These are phyloP conservation scores for Selenicereus undatus DNA, from an alignment of 148 eudicot species.

Conservation along the genomic window DNA sequence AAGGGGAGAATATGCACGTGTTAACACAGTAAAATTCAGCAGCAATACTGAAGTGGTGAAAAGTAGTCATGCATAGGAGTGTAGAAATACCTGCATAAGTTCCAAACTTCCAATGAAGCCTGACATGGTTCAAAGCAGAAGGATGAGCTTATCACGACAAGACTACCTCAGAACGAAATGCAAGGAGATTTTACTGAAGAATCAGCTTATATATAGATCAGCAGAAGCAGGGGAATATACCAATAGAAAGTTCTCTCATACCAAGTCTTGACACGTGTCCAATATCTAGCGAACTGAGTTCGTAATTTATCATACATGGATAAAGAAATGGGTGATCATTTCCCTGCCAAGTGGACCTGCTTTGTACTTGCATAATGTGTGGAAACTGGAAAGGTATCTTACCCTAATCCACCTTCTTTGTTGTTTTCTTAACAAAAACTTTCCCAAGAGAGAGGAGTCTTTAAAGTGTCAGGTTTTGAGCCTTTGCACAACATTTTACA, in stretches of 20 bases:
- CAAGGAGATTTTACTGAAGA: constrained; percentile 4
- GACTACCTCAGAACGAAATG: constrained; percentile 8
- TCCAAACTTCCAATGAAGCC: constrained; percentile 90
- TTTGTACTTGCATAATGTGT: constrained; percentile 26
- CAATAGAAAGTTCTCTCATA: constrained; percentile 14
- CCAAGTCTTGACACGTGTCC: constrained; percentile 48
- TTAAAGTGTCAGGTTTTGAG: constrained; percentile 22
- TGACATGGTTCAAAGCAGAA: constrained; percentile 53
- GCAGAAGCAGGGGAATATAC: constrained; percentile 37
- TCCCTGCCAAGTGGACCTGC: constrained; percentile 31
- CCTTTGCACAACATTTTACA: neutral
- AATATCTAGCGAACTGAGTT: constrained; percentile 39
- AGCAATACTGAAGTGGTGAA: no score
- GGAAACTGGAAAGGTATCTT: constrained; percentile 29
- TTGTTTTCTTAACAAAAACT: constrained; percentile 5
- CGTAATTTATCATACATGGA: constrained; percentile 68
- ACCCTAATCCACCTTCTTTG: constrained; percentile 25
- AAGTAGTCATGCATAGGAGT: neutral
- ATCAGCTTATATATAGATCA: constrained; percentile 33
- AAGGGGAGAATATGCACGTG: neutral
- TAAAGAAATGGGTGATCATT: constrained; percentile 56
- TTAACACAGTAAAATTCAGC: neutral
- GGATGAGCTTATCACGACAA: neutral
- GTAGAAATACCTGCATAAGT: constrained; percentile 68
- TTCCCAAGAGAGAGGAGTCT: constrained; percentile 8